Evolutionary conservation across 2,329 filamentous ascomycete species (phyloP).

Genomic region (Beauveria brongniartii): DNA sequence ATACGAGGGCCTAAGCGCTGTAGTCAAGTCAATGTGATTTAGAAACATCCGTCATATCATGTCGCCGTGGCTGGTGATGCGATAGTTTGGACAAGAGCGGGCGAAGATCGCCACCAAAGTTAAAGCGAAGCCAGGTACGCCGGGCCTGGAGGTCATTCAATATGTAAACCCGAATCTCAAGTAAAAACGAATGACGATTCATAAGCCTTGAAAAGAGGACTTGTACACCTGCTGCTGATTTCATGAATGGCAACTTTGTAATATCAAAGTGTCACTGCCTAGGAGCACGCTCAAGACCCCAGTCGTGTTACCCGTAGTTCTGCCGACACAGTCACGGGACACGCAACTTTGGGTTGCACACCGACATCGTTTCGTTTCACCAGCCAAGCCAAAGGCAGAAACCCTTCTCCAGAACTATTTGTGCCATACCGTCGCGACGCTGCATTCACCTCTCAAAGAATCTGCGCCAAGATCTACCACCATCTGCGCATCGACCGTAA

Average conservation of each 20-base stretch:
- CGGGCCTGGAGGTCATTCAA: not conserved
- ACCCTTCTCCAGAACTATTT: not conserved
- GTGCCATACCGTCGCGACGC: not conserved
- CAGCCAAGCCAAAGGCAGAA: not conserved
- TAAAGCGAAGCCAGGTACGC: not conserved
- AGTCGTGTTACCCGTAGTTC: slow-evolving; percentile 1
- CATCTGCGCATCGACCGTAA: not conserved
- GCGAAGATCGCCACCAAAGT: not conserved
- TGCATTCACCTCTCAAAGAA: too few relatives aligned
- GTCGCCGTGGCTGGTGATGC: not conserved
- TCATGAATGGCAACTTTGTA: not conserved
- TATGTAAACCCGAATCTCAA: too few relatives aligned
- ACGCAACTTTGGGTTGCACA: not conserved
- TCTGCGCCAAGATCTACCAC: not conserved
- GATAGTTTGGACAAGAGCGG: not conserved
- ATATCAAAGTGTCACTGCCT: not conserved
- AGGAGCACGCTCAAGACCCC: not conserved
- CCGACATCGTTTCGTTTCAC: not conserved
- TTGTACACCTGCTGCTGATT: not conserved
- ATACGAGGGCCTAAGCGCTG: slow-evolving; percentile 86
- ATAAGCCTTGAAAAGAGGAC: not conserved
- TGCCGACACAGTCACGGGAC: slow-evolving; percentile 9
- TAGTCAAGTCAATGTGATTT: slow-evolving; percentile 91
- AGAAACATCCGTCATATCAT: slow-evolving; percentile 65
- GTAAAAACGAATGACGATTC: not conserved